phyloP scores from a whole-genome alignment of 2,329 filamentous ascomycete genomes.

The Monosporascus sp. region DNA sequence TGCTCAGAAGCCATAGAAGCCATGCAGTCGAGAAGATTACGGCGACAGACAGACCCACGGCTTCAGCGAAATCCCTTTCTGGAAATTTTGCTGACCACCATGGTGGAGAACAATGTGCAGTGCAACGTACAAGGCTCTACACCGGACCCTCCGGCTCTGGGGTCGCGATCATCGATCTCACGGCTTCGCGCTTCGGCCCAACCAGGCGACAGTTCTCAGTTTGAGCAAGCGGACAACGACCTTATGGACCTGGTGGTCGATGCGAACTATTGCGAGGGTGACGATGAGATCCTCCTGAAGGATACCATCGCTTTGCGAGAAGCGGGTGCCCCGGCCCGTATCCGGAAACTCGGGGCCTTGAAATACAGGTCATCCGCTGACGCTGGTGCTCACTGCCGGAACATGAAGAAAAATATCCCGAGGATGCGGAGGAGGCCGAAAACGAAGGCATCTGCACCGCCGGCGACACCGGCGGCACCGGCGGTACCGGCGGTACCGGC shows the following conservation, averaged over 20 bases:
- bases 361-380: slow-evolving; percentile 23
- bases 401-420: slow-evolving; percentile 22
- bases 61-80: slow-evolving; percentile 14
- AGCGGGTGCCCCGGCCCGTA: slow-evolving; percentile 16
- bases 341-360: slow-evolving; percentile 18
- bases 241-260: slow-evolving; percentile 19
- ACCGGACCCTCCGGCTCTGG: slow-evolving; percentile 9
- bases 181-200: slow-evolving; percentile 1
- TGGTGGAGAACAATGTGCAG: slow-evolving; percentile 24
- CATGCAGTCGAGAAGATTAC: slow-evolving; percentile 4
- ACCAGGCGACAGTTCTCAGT: slow-evolving; percentile 7
- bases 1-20: neutral
- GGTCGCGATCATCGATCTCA: slow-evolving; percentile 2
- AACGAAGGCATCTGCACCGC: slow-evolving; percentile 5
- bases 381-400: slow-evolving; percentile 20
- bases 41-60: slow-evolving; percentile 8
- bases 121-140: slow-evolving; percentile 22
- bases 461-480: slow-evolving; percentile 2
- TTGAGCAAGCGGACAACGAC: slow-evolving; percentile 4
- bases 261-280: slow-evolving; percentile 7
- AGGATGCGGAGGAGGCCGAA: slow-evolving; percentile 22
- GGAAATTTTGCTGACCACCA: slow-evolving; percentile 18
- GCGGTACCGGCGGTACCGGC: slow-evolving; percentile 1
- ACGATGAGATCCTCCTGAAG: slow-evolving; percentile 11
- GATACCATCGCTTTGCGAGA: slow-evolving; percentile 13